These are phyloP conservation scores for Wickerhamomyces ciferrii DNA, from an alignment of 805 yeast genomes.

Conservation along the genomic window DNA sequence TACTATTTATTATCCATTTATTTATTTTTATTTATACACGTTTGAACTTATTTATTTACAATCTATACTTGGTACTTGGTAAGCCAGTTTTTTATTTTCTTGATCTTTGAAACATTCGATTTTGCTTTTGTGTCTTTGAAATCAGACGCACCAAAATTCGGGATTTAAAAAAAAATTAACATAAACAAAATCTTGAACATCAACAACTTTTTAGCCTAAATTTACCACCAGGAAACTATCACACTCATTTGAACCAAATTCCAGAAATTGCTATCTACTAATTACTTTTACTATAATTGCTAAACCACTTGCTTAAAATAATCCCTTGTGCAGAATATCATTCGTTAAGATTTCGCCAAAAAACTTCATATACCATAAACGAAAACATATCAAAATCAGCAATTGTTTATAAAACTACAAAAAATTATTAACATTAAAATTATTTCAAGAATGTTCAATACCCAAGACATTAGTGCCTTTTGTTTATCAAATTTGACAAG, in stretches of 20 bases:
- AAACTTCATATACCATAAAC: not conserved
- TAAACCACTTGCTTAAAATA: not conserved
- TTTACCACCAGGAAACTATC: not conserved
- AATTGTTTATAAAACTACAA: not conserved
- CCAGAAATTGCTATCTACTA: not conserved
- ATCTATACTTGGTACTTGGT: too few species aligned
- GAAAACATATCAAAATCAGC: not conserved
- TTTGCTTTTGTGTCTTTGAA: not conserved
- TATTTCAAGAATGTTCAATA: not conserved
- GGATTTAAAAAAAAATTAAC: not conserved
- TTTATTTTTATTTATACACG: constrained; percentile 14
- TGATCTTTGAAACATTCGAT: not conserved
- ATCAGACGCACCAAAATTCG: not conserved
- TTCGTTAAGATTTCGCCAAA: not conserved
- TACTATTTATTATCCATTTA: constrained; percentile 12
- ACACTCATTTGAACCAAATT: not conserved
- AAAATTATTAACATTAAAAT: too few species aligned
- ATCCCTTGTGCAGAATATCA: not conserved
- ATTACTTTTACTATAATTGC: not conserved
- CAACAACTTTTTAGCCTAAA: too few species aligned
- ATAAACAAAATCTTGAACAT: too few species aligned
- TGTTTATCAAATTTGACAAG: not conserved
- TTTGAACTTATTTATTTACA: not conserved
- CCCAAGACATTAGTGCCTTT: not conserved
- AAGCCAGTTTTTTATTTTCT: too few species aligned